Evolutionary conservation across 2,329 filamentous ascomycete species (phyloP).

Genomic region (Lomentospora prolificans): DNA sequence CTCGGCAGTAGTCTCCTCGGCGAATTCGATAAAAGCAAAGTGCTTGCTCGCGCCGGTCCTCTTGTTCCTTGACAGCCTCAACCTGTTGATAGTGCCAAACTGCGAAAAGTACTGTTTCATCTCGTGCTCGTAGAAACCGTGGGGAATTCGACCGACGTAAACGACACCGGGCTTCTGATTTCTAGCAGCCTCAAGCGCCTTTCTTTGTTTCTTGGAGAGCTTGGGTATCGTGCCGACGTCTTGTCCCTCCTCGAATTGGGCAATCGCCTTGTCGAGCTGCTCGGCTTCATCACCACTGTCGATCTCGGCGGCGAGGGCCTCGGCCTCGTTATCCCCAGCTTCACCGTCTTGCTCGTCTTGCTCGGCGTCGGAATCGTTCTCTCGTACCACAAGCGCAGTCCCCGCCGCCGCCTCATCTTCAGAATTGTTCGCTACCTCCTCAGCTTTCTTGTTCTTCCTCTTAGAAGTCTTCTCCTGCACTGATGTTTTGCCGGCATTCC

Average conservation of each 20-base stretch:
- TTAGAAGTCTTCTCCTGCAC: constrained; percentile 26
- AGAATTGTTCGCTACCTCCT: constrained; percentile 20
- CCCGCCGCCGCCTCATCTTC: constrained; percentile 6
- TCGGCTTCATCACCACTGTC: constrained; percentile 33
- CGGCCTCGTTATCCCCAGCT: constrained; percentile 23
- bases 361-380: constrained; percentile 24
- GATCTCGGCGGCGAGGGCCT: constrained; percentile 28
- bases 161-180: constrained; percentile 63
- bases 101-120: constrained; percentile 91
- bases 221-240: constrained; percentile 42
- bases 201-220: constrained; percentile 32
- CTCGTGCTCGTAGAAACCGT: constrained; percentile 93
- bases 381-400: constrained; percentile 16
- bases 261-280: constrained; percentile 21
- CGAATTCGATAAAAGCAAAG: constrained; percentile 90
- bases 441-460: constrained; percentile 19
- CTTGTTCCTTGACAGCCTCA: constrained; percentile 84
- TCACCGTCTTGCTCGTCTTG: constrained; percentile 32
- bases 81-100: constrained; percentile 70
- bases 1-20: constrained; percentile 65
- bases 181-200: constrained; percentile 28
- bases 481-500: constrained; percentile 17
- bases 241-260: constrained; percentile 35
- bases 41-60: constrained; percentile 87
- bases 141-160: constrained; percentile 83